Evolutionary conservation across 441 rosid genomes (phyloP), one percentile per base, ranked within the genome.

Genomic region (Adansonia gregorii): DNA sequence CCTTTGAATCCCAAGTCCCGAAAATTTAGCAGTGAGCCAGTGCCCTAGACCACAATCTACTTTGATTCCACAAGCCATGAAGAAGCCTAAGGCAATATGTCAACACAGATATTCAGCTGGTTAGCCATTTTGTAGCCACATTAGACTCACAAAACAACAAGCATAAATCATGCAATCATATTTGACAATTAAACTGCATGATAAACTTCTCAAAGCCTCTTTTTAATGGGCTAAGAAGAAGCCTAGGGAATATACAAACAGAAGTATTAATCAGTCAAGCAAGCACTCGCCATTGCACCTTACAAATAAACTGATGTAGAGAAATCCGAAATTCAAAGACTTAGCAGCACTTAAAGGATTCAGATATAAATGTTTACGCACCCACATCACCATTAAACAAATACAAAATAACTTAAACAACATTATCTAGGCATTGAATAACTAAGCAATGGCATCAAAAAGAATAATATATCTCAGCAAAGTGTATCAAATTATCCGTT

Each of bases 51-150:
- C 20, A 64, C 2, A 3, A 35, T 64, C 68, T 14, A 64, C 48
- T 65, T 39, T 39, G 49, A 65, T 67, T 67, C 52, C 71, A 67
- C 51, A 67, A 67, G 52, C 71, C 71, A 43, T 43, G 27, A 67
- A 66, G 7, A 41, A 19, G 31, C 27, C 71, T 8, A 8, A 14
- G 3, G 27, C 52, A 67, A 43, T 19, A 15, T 3, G 54, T 43
- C 27, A 67, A 43, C 8, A 27, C 45, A 67, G 31, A 43, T 67
- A 10, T 39, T 41, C 1, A 19, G 22, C 46, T 0, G 49, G 54
- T 43, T 41, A 64, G 10, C 35, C 67, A 31, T 64, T 35, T 64
- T 64, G 0, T 64, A 35, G 46, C 6, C 46, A 35, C 48, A 35
- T 64, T 10, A 20, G 52, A 19, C 72, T 19, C 17, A 10, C 35